Percentiles rank a stretch among this genome's conserved stretches.
Evolutionary conservation across 2,329 filamentous ascomycete genomes (phyloP).

Genomic region (Triangularia verruculosa): DNA sequence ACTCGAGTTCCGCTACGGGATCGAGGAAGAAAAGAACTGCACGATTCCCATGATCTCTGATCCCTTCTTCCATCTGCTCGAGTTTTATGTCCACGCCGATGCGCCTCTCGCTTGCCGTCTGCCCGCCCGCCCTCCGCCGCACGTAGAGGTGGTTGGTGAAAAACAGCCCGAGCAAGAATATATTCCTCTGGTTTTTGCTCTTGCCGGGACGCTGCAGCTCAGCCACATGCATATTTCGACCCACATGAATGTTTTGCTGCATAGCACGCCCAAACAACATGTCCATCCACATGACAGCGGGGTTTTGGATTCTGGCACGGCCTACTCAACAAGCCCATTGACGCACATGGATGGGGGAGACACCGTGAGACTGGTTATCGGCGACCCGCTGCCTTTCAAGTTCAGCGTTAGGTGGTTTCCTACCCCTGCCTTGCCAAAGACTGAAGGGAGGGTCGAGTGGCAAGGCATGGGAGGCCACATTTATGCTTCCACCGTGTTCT

Average conservation of each 20-base stretch:
- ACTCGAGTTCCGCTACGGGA: conserved; percentile 82
- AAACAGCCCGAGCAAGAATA: conserved; percentile 55
- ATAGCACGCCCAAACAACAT: conserved; percentile 62
- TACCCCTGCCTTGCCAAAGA: conserved; percentile 65
- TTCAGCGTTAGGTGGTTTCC: conserved; percentile 89
- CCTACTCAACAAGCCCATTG: conserved; percentile 77
- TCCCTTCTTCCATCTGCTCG: conserved; percentile 81
- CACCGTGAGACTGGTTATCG: conserved; percentile 73
- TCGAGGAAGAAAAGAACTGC: conserved; percentile 79
- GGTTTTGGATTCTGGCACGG: conserved; percentile 80
- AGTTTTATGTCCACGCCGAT: conserved; percentile 98
- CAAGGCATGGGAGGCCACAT: conserved; percentile 62
- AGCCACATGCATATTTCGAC: conserved; percentile 90
- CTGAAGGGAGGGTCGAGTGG: conserved; percentile 64
- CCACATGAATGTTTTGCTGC: conserved; percentile 84
- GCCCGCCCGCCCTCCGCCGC: conserved; percentile 66
- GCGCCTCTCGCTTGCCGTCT: conserved; percentile 89
- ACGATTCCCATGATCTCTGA: conserved; percentile 75
- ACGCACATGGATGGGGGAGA: conserved; percentile 54
- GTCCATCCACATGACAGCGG: conserved; percentile 65
- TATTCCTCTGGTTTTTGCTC: conserved; percentile 81
- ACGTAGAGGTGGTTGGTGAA: conserved; percentile 55
- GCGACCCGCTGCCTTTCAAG: conserved; percentile 74
- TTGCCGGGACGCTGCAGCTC: conserved; percentile 83
- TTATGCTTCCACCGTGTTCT: conserved; percentile 62